Evolutionary conservation across 768 basidiomycete species (phyloP).

Genomic region (Boletales sp.): DNA sequence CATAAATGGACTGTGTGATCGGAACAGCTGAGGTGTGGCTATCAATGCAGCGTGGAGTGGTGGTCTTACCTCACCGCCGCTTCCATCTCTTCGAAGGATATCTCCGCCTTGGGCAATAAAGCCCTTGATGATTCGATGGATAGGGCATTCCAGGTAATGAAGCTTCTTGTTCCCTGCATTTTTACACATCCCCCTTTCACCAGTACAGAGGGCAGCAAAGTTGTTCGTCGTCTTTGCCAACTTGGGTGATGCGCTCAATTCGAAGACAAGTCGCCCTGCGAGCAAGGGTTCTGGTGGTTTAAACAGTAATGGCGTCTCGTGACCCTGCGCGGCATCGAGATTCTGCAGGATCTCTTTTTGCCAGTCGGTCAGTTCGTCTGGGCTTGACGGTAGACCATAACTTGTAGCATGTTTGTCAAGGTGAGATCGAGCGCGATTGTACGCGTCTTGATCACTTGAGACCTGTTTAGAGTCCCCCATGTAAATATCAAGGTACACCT

Average conservation of each 20-base stretch:
- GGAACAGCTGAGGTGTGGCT: constrained; percentile 4
- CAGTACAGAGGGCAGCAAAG: constrained; percentile 46
- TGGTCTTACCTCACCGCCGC: constrained; percentile 47
- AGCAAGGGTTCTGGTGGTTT: constrained; percentile 36
- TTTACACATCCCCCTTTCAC: constrained; percentile 44
- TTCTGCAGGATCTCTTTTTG: constrained; percentile 45
- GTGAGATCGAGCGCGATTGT: constrained; percentile 31
- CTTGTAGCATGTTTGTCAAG: constrained; percentile 37
- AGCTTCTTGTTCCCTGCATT: constrained; percentile 43
- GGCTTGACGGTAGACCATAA: constrained; percentile 40
- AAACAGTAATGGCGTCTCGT: constrained; percentile 29
- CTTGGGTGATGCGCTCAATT: constrained; percentile 35
- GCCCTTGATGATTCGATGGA: constrained; percentile 45
- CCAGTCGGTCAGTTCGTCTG: constrained; percentile 39
- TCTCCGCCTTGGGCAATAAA: constrained; percentile 56
- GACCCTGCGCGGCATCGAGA: constrained; percentile 34
- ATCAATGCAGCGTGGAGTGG: background rate
- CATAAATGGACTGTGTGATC: constrained; percentile 39
- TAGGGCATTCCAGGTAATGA: constrained; percentile 40
- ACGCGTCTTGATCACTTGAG: constrained; percentile 23
- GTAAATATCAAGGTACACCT: constrained; percentile 40
- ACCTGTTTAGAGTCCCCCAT: constrained; percentile 36
- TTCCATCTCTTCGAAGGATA: constrained; percentile 49
- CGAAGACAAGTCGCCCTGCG: constrained; percentile 40
- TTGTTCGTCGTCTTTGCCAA: constrained; percentile 46